Conservation (phyloP, 129 eudicot species). For the Saussurea involucrata region DNA sequence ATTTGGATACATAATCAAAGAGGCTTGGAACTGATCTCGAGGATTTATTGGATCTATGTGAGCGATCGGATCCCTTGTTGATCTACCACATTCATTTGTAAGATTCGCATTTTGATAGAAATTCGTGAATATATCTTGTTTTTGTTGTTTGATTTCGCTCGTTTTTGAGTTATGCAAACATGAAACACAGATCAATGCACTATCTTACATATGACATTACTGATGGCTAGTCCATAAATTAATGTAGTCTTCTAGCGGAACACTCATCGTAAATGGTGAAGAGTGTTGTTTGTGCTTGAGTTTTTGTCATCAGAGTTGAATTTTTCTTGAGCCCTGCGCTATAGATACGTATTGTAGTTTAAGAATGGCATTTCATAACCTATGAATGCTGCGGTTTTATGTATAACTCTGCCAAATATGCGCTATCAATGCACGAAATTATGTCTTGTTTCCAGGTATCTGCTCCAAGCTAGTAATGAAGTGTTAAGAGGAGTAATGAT, state of each 20-base stretch:
- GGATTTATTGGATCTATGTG: conserved; percentile 26
- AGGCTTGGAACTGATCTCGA: conserved; percentile 8
- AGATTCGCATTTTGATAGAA: background rate
- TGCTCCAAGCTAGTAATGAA: conserved; percentile 12
- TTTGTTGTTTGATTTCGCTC: background rate
- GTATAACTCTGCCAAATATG: background rate
- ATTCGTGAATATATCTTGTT: background rate
- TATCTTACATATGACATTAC: conserved; percentile 12
- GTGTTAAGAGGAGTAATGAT: conserved; percentile 8
- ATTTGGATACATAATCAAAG: conserved; percentile 1
- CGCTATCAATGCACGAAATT: background rate
- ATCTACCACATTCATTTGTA: conserved; percentile 23
- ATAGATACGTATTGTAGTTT: background rate
- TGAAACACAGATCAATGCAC: conserved; percentile 13
- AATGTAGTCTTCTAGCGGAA: background rate
- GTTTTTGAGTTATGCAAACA: conserved; percentile 20
- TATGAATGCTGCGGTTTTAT: conserved; percentile 3
- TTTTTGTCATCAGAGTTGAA: conserved; percentile 3
- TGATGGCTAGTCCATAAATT: background rate
- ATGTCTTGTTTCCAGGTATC: conserved; percentile 2
- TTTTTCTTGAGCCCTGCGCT: background rate
- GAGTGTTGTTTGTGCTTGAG: background rate
- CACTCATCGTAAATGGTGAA: background rate
- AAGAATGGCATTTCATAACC: background rate
- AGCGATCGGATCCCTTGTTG: conserved; percentile 21